Evolutionary conservation across 805 yeast genomes (phyloP).

Genomic region (Myxozyma melibiosi): DNA sequence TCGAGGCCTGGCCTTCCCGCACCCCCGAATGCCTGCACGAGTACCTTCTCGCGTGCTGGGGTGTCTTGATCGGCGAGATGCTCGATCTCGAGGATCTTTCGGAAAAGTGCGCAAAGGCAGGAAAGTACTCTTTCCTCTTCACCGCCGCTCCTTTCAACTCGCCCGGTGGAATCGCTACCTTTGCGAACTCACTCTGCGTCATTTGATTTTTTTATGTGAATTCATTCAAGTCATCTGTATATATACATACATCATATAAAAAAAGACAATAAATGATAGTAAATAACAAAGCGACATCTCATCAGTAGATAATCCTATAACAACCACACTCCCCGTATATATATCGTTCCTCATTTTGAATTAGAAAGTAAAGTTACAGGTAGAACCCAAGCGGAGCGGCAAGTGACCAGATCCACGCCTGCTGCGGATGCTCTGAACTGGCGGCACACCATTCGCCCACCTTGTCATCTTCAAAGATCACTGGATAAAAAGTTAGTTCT

Average conservation of each 20-base stretch:
- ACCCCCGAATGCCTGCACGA: constrained; percentile 30
- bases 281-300: too few species aligned
- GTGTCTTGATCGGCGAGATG: constrained; percentile 44
- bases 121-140: constrained; percentile 41
- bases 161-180: constrained; percentile 44
- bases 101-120: constrained; percentile 36
- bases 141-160: constrained; percentile 43
- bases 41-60: constrained; percentile 42
- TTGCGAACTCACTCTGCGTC: constrained; percentile 52
- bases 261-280: too few species aligned
- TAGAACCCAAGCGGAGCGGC: neutral
- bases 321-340: too few species aligned
- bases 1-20: constrained; percentile 37
- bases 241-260: neutral
- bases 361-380: neutral
- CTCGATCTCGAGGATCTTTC: constrained; percentile 42
- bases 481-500: neutral
- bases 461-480: constrained; percentile 7
- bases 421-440: constrained; percentile 16
- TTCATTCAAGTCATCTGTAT: neutral
- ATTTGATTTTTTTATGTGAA: constrained; percentile 18
- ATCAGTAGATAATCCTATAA: too few species aligned
- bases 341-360: too few species aligned
- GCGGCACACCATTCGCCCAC: neutral
- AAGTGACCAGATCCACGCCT: constrained; percentile 28